Percentiles rank a stretch among this genome's conserved stretches.
Evolutionary conservation across 2,329 filamentous ascomycete genomes (phyloP).

Genomic region (Arthrinium puccinioides): DNA sequence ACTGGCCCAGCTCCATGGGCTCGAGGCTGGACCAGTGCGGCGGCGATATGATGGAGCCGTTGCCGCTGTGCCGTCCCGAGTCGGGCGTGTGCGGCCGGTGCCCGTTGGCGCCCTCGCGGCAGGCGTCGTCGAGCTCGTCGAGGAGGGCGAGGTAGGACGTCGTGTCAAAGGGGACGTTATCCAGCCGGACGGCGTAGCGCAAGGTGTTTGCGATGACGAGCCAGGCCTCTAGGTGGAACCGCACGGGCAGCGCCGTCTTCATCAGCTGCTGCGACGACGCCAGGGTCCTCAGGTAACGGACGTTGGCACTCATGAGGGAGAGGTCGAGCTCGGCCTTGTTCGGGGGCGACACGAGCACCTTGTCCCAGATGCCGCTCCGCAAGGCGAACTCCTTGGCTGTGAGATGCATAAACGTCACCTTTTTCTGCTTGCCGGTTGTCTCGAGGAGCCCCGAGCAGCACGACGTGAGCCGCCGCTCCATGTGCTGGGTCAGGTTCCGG

Average conservation of each 20-base stretch:
- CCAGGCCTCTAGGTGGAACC: not conserved
- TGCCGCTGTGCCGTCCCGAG: not conserved
- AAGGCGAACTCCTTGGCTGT: conserved; percentile 4
- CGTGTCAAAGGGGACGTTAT: conserved; percentile 2
- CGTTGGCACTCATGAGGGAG: conserved; percentile 2
- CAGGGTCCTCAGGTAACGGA: not conserved
- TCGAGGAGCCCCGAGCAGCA: conserved; percentile 21
- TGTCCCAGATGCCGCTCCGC: conserved; percentile 2
- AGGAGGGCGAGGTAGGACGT: conserved; percentile 1
- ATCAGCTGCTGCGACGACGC: not conserved
- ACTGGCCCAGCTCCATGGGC: conserved; percentile 3
- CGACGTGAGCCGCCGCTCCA: conserved; percentile 17
- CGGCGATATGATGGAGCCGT: not conserved
- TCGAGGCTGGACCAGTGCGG: conserved; percentile 3
- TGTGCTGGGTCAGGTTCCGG: conserved; percentile 15
- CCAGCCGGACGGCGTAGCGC: conserved; percentile 2
- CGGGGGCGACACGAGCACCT: conserved; percentile 1
- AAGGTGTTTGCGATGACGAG: not conserved
- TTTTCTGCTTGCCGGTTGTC: conserved; percentile 9
- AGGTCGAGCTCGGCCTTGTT: conserved; percentile 3
- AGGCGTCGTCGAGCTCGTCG: conserved; percentile 1
- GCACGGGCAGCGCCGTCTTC: not conserved
- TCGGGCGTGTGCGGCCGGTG: not conserved
- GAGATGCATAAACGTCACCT: conserved; percentile 4
- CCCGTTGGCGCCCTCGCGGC: not conserved